Base-by-base conservation (phyloP, 768 basidiomycete species). In the Kwoniella dejecticola region DNA sequence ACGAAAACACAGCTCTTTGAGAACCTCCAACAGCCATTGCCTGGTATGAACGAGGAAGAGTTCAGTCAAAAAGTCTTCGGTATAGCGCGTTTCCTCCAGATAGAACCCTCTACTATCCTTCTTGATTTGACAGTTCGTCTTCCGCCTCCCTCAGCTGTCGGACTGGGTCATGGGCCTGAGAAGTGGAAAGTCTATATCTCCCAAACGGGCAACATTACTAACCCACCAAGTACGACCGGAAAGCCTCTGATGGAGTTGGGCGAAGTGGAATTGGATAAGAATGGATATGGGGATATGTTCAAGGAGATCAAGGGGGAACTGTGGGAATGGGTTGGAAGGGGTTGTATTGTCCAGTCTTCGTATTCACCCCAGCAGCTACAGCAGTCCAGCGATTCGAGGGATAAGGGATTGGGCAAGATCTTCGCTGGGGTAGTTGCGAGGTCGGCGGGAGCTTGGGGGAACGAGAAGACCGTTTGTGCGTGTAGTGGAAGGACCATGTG, bases 401-500 rank as follows among this genome's bases (percentile, higher is more conserved):
- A n/a, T n/a, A n/a, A n/a, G n/a, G 54, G 31, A 19, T 50, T 62
- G 10, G 69, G 74, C 13, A 76, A 58, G 52, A 72, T 79, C 17
- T 73, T 77, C 29, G 77, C 77, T 4, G 77, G 77, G 21, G 77
- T 79, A 1, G 74, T 79, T 3, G 77, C 77, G 17, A 64, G 77
- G 13, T 72, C 70, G 41, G 68, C 74, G 15, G 77, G 77, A 1
- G 71, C 75, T 2, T 78, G 77, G 77, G 75, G 77, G 7, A 78
- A 78, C 49, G 77, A 77, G 15, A 77, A 79, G 69, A 79, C 76
- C 12, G 74, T 79, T 24, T 79, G 77, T 59, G 77, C 77, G 0
- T 79, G 77, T 67, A 72, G 70, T 58, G 77, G 77, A 2, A 60
- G 76, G 62, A 79, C 74, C 10, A 77, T 79, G 76, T 79, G 77